Percentiles rank a stretch among this genome's conserved stretches.
Evolutionary conservation across 2,329 filamentous ascomycete species (phyloP).

Genomic region (Phaeosphaeriaceae sp.): DNA sequence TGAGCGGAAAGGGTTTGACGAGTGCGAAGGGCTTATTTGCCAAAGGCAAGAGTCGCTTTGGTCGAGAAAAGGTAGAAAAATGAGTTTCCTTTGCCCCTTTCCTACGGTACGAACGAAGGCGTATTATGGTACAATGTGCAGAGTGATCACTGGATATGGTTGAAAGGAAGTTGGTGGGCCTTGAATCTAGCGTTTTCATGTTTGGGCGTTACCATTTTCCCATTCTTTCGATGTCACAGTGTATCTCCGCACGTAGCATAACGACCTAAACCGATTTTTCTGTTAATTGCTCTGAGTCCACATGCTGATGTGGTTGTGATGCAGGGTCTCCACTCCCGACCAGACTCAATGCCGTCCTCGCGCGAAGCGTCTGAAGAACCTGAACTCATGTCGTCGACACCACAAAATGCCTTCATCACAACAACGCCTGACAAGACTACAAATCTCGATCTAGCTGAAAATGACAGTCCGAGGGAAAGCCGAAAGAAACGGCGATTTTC

Average conservation of each 20-base stretch:
- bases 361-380: slow-evolving; percentile 43
- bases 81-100: slow-evolving; percentile 59
- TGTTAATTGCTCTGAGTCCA: slow-evolving; percentile 20
- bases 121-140: slow-evolving; percentile 15
- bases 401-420: slow-evolving; percentile 18
- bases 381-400: slow-evolving; percentile 28
- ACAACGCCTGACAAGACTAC: slow-evolving; percentile 14
- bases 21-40: slow-evolving; percentile 90
- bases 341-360: slow-evolving; percentile 37
- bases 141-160: slow-evolving; percentile 20
- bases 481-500: slow-evolving; percentile 43
- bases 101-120: slow-evolving; percentile 16
- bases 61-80: slow-evolving; percentile 85
- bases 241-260: slow-evolving; percentile 34
- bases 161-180: slow-evolving; percentile 20
- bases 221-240: slow-evolving; percentile 21
- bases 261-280: slow-evolving; percentile 38
- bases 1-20: slow-evolving; percentile 74
- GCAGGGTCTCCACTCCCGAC: slow-evolving; percentile 33
- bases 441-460: slow-evolving; percentile 14
- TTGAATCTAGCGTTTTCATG: slow-evolving; percentile 21
- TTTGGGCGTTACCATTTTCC: slow-evolving; percentile 30
- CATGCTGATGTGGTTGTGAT: slow-evolving; percentile 49
- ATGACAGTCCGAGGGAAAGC: slow-evolving; percentile 23
- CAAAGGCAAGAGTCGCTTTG: slow-evolving; percentile 87